phyloP scores from a whole-genome alignment of 495 filamentous ascomycete genomes.

The Pyrenula massariospora region DNA sequence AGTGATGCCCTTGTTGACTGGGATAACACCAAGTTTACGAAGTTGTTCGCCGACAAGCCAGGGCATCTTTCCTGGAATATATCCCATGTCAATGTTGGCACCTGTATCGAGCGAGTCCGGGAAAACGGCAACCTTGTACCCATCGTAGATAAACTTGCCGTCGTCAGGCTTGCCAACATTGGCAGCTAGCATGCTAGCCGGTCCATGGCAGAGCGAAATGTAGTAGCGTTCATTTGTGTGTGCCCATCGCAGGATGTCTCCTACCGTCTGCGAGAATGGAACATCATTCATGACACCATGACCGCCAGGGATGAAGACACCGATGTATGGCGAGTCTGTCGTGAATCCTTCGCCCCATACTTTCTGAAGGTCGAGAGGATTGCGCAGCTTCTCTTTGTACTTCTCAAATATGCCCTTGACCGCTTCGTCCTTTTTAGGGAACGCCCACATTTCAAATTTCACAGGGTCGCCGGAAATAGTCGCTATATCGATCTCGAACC shows the following conservation, averaged over 20 bases:
- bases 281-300: too few species aligned
- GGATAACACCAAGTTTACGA: neutral
- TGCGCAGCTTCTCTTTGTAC: too few species aligned
- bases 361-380: too few species aligned
- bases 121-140: neutral
- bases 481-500: too few species aligned
- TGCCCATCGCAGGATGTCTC: neutral
- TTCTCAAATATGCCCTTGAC: too few species aligned
- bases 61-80: neutral
- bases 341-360: too few species aligned
- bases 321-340: too few species aligned
- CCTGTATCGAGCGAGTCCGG: neutral
- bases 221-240: neutral
- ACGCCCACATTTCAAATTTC: too few species aligned
- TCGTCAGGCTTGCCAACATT: neutral
- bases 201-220: neutral
- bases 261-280: neutral
- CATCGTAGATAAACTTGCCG: neutral
- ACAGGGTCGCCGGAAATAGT: too few species aligned
- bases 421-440: too few species aligned
- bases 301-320: too few species aligned
- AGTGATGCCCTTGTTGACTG: too few species aligned
- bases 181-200: neutral
- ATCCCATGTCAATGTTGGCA: neutral
- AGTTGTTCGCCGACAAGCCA: neutral